Evolutionary conservation across 257 asterid genomes (phyloP).

Genomic region (Nicotiana sylvestris): DNA sequence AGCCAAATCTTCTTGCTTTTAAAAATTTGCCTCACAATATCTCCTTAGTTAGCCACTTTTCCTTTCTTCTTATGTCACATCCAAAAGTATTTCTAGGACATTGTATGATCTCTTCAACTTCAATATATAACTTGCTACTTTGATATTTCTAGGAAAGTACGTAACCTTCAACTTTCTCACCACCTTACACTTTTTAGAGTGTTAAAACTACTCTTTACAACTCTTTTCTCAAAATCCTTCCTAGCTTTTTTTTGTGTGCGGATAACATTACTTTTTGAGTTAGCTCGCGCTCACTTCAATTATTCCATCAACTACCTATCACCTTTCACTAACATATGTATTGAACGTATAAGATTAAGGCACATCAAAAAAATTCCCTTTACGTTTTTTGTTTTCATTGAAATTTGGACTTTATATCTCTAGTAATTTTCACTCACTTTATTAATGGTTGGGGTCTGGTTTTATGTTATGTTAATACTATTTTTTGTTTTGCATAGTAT

Average conservation of each 20-base stretch:
- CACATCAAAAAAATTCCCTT: background rate
- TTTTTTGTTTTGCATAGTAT: too few relatives aligned
- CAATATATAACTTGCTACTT: constrained; percentile 6
- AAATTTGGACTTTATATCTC: too few relatives aligned
- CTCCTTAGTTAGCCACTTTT: background rate
- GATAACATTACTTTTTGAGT: background rate
- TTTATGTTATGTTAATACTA: too few relatives aligned
- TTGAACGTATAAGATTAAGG: too few relatives aligned
- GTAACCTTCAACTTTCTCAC: background rate
- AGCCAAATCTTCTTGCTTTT: background rate
- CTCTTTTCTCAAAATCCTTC: background rate
- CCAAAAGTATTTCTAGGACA: background rate
- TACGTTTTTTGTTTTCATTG: background rate
- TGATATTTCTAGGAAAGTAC: constrained; percentile 8
- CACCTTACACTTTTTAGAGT: background rate
- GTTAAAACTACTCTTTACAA: background rate
- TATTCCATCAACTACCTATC: background rate
- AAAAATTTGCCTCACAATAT: background rate
- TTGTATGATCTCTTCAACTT: background rate
- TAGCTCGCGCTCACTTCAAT: background rate
- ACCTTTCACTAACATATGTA: too few relatives aligned
- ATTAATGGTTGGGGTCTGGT: background rate
- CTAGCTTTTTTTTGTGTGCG: background rate
- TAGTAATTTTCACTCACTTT: background rate
- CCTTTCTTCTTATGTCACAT: background rate